A percentile compares a stretch with the other conserved stretches of the same genome.
These are phyloP conservation scores for Botrytis hyacinthi DNA, from an alignment of 2,329 filamentous ascomycete genomes.

Conservation along the genomic window DNA sequence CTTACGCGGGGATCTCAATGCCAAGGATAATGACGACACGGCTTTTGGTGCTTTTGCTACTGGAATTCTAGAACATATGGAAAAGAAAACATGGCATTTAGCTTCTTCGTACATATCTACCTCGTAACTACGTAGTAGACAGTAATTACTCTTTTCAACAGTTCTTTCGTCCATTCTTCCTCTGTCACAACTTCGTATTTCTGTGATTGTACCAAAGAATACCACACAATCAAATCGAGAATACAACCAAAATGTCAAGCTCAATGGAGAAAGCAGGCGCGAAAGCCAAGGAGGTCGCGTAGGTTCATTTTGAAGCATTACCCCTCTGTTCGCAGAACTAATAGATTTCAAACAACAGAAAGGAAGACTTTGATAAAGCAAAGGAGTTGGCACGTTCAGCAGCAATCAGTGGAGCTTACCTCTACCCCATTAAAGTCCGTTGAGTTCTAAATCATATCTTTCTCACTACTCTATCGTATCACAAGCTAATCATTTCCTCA, in stretches of 20 bases:
- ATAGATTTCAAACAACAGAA: slow-evolving; percentile 41
- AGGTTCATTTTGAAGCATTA: slow-evolving; percentile 23
- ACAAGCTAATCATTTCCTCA: slow-evolving; percentile 21
- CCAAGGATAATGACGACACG: slow-evolving; percentile 9
- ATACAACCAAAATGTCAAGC: slow-evolving; percentile 28
- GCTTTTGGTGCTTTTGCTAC: background rate
- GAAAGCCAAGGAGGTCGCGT: slow-evolving; percentile 40
- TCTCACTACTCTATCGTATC: slow-evolving; percentile 18
- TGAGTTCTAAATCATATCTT: background rate
- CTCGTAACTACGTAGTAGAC: background rate
- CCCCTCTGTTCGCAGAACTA: background rate
- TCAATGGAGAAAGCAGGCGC: slow-evolving; percentile 33
- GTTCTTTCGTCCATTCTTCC: background rate
- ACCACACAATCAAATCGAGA: background rate
- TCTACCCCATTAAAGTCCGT: slow-evolving; percentile 75
- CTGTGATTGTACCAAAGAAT: background rate
- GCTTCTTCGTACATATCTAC: background rate
- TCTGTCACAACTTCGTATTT: background rate
- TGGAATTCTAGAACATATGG: slow-evolving; percentile 2
- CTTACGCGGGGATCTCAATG: background rate
- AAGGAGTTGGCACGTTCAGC: slow-evolving; percentile 64
- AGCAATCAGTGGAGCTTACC: slow-evolving; percentile 71
- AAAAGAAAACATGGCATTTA: slow-evolving; percentile 5
- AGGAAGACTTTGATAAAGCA: slow-evolving; percentile 70
- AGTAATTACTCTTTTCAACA: background rate